Evolutionary conservation across 257 asterid genomes (phyloP).

Genomic region (Solanum piurae): DNA sequence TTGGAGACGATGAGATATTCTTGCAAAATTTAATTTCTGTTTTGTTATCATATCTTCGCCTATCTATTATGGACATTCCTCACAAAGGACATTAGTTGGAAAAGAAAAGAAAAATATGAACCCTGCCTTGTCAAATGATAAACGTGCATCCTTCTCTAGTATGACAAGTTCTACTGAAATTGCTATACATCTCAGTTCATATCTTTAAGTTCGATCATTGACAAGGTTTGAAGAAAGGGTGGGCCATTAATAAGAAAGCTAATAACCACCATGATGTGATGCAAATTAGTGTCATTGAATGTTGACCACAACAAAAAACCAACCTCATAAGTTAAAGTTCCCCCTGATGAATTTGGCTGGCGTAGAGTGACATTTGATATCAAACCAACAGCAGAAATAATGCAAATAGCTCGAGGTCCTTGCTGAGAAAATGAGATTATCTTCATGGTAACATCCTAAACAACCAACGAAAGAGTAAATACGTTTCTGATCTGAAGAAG

Average conservation of each 20-base stretch:
- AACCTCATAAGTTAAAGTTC: constrained; percentile 78
- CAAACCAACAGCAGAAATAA: constrained; percentile 66
- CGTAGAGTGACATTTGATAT: constrained; percentile 66
- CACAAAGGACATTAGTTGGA: not conserved
- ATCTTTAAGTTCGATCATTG: not conserved
- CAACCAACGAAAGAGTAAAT: not conserved
- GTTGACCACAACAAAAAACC: not conserved
- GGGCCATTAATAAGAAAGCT: not conserved
- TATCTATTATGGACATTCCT: not conserved
- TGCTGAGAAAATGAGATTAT: constrained; percentile 59
- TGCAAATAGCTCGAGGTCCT: constrained; percentile 81
- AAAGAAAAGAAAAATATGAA: not conserved
- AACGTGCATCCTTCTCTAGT: not conserved
- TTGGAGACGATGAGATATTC: not conserved
- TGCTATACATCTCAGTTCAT: not conserved
- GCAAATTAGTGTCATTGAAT: not conserved
- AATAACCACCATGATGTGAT: not conserved
- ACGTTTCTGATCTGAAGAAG: not conserved
- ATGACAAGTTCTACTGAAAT: not conserved
- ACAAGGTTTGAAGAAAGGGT: not conserved
- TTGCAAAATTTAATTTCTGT: not conserved
- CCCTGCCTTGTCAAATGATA: not conserved
- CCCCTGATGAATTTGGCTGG: constrained; percentile 72
- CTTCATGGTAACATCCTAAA: constrained; percentile 61
- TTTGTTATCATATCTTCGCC: not conserved